Evolutionary conservation across 495 filamentous ascomycete genomes (phyloP).

Genomic region (Aspergillus wentii): DNA sequence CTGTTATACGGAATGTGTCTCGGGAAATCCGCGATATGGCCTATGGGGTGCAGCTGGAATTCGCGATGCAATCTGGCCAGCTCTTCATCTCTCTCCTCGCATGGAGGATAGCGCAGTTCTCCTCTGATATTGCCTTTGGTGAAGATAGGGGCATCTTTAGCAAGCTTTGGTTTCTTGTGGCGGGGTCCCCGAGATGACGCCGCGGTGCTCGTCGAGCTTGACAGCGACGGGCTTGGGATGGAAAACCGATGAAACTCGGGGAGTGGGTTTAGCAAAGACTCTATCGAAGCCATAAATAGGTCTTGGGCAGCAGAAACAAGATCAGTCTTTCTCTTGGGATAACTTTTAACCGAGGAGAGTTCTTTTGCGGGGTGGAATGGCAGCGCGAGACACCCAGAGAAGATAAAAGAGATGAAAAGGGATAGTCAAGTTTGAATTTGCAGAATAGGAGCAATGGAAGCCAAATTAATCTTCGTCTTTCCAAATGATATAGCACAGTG

Average conservation of each 20-base stretch:
- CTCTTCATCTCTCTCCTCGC: slow-evolving; percentile 53
- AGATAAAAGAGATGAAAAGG: slow-evolving; percentile 6
- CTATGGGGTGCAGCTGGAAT: slow-evolving; percentile 63
- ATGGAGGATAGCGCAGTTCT: slow-evolving; percentile 61
- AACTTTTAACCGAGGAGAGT: too few relatives aligned
- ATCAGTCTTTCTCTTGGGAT: too few relatives aligned
- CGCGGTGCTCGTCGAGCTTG: slow-evolving; percentile 11
- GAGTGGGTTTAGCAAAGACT: slow-evolving; percentile 26
- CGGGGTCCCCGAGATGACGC: slow-evolving; percentile 15
- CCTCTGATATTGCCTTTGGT: slow-evolving; percentile 54
- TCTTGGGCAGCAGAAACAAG: too few relatives aligned
- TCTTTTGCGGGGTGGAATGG: too few relatives aligned
- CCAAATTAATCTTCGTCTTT: background rate
- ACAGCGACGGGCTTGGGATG: slow-evolving; percentile 16
- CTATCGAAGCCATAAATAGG: slow-evolving; percentile 31
- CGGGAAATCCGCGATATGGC: slow-evolving; percentile 61
- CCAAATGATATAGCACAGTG: background rate
- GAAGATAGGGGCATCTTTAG: slow-evolving; percentile 58
- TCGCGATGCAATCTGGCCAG: slow-evolving; percentile 50
- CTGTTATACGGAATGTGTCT: slow-evolving; percentile 90
- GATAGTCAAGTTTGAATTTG: too few relatives aligned
- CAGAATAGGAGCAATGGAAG: background rate
- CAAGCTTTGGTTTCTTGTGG: slow-evolving; percentile 43
- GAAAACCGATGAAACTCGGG: slow-evolving; percentile 5
- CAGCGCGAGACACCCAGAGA: slow-evolving; percentile 8